Evolutionary conservation across 805 yeast species (phyloP).

Genomic region (Cyberlindnera suaveolens): DNA sequence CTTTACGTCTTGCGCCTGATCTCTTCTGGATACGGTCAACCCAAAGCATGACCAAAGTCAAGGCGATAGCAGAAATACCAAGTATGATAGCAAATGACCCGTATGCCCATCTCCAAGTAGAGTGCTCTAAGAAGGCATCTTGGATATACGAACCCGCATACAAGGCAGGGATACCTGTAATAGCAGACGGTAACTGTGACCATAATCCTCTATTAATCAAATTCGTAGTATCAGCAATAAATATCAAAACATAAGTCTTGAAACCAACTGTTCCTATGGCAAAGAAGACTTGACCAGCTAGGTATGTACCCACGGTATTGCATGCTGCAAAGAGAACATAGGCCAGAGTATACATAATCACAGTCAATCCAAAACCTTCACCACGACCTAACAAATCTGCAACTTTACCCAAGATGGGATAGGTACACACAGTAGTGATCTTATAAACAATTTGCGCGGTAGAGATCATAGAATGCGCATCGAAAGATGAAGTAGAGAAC

Average conservation of each 20-base stretch:
- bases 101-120: slow-evolving; percentile 46
- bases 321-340: slow-evolving; percentile 31
- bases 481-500: slow-evolving; percentile 32
- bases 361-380: slow-evolving; percentile 30
- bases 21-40: slow-evolving; percentile 17
- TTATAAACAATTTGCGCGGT: slow-evolving; percentile 33
- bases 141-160: slow-evolving; percentile 25
- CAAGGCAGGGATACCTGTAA: slow-evolving; percentile 24
- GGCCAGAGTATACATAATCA: slow-evolving; percentile 27
- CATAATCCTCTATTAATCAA: slow-evolving; percentile 32
- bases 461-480: slow-evolving; percentile 31
- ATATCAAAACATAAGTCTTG: slow-evolving; percentile 30
- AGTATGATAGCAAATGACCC: slow-evolving; percentile 36
- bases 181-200: slow-evolving; percentile 30
- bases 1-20: slow-evolving; percentile 8
- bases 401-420: slow-evolving; percentile 33
- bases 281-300: slow-evolving; percentile 30
- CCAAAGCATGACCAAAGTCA: slow-evolving; percentile 20
- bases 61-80: slow-evolving; percentile 18
- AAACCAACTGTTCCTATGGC: slow-evolving; percentile 34
- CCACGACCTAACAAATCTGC: slow-evolving; percentile 33
- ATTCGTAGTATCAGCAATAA: slow-evolving; percentile 33
- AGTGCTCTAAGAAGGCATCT: slow-evolving; percentile 26
- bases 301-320: slow-evolving; percentile 26
- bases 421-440: slow-evolving; percentile 30